These are phyloP conservation scores for Violaceomyces palustris DNA, from an alignment of 1,284 basidiomycete genomes.

Conservation along the genomic window DNA sequence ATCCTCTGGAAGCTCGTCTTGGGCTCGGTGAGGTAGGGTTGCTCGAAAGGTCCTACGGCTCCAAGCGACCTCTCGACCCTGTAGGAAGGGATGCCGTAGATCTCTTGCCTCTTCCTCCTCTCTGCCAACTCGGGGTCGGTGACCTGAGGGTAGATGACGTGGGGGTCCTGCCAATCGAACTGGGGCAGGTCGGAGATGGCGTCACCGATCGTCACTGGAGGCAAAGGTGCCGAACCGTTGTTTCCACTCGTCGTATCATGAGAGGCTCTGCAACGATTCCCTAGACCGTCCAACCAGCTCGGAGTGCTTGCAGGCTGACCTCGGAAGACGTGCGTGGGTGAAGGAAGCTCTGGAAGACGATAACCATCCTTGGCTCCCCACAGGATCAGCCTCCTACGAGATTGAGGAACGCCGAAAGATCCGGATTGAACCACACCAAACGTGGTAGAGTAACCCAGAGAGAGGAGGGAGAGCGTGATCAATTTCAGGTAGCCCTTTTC, in stretches of 20 bases:
- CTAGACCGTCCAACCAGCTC: constrained; percentile 6
- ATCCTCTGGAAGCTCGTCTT: no score
- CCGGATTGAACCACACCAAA: constrained; percentile 14
- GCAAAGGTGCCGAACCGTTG: constrained; percentile 1
- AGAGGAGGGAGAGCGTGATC: constrained; percentile 3
- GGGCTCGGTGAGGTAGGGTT: no score
- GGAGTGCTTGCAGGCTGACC: constrained; percentile 1
- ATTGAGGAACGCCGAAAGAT: constrained; percentile 13
- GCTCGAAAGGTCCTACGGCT: no score
- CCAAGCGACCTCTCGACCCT: no score
- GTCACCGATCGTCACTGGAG: constrained; percentile 6
- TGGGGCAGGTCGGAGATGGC: constrained; percentile 12
- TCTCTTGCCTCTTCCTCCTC: no score
- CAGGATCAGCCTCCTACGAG: constrained; percentile 8
- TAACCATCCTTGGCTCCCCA: constrained; percentile 4
- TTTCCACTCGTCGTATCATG: background rate
- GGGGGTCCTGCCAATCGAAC: constrained; percentile 25
- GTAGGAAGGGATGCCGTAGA: no score
- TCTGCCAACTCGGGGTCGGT: no score
- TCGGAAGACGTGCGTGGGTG: constrained; percentile 9
- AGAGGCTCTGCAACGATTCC: background rate
- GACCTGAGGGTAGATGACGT: constrained; percentile 8
- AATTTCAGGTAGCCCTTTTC: constrained; percentile 13
- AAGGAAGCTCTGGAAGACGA: constrained; percentile 9
- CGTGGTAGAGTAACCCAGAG: constrained; percentile 8